Evolutionary conservation across 179 eudicot genomes (phyloP), one percentile per base, ranked within the genome.

Genomic region (Amaranthus tricolor): DNA sequence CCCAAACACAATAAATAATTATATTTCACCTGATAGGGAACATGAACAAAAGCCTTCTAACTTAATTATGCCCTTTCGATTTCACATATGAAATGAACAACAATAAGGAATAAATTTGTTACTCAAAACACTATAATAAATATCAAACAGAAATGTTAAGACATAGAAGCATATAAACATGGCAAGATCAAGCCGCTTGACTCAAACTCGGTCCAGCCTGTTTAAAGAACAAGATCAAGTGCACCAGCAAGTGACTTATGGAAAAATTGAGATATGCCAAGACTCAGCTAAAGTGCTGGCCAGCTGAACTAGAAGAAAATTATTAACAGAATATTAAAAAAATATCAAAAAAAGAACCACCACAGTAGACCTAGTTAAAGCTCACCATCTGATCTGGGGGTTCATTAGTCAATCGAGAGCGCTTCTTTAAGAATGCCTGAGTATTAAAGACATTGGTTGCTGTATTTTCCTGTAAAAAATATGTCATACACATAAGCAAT

Each of bases 351-450:
- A 49, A 60, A 67, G 52, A 13, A 24, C 31, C 44, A 7, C 63
- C 52, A 45, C 20, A 13, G 44, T 17, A 44, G 51, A 73, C 11
- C 14, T 9, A 15, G 53, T 21, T 64, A 31, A 16, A 81, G 70
- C 75, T 84, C 74, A 93, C 99, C 99, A 95, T 92, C 53, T 91
- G 89, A 68, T 95, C 99, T 62, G 82, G 85, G 60, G 97, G 97
- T 78, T 93, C 93, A 85, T 89, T 91, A 71, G 91, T 95, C 75
- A 88, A 85, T 64, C 99, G 95, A 72, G 97, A 89, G 49, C 99
- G 96, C 82, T 93, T 95, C 89, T 91, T 95, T 86, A 95, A 80
- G 79, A 95, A 95, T 71, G 99, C 99, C 86, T 95, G 99, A 68
- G 83, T 78, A 82, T 93, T 95, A 82, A 95, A 95, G 83, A 89